Evolutionary conservation across 768 basidiomycete genomes (phyloP).

Genomic region (Rhodocollybia butyracea): DNA sequence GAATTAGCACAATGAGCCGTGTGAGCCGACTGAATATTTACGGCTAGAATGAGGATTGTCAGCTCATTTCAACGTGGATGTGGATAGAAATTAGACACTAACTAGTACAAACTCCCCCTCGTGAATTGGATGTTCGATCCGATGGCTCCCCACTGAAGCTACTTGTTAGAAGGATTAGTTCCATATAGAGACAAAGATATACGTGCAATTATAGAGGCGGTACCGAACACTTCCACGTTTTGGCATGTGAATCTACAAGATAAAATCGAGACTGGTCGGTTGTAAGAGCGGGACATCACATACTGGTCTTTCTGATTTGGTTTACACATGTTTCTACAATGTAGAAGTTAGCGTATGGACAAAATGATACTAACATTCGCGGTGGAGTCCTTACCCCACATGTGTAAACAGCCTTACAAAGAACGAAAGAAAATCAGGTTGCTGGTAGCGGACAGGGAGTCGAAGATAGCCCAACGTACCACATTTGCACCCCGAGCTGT

Average conservation of each 20-base stretch:
- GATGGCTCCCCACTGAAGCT: slow-evolving; percentile 40
- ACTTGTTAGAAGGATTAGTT: not conserved
- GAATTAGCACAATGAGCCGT: not conserved
- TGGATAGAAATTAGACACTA: slow-evolving; percentile 4
- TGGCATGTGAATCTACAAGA: slow-evolving; percentile 46
- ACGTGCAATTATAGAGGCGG: slow-evolving; percentile 62
- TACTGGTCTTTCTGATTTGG: slow-evolving; percentile 41
- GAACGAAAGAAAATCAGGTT: not conserved
- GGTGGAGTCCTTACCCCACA: slow-evolving; percentile 27
- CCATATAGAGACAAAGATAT: slow-evolving; percentile 12
- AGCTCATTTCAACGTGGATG: slow-evolving; percentile 26
- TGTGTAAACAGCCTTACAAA: slow-evolving; percentile 53
- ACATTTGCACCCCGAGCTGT: slow-evolving; percentile 61
- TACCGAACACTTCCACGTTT: slow-evolving; percentile 48
- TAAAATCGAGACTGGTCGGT: not conserved
- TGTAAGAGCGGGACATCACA: slow-evolving; percentile 13
- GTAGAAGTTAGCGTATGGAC: not conserved
- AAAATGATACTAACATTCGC: slow-evolving; percentile 13
- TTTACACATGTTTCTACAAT: slow-evolving; percentile 42
- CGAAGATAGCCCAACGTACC: slow-evolving; percentile 23
- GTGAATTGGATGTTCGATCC: slow-evolving; percentile 46
- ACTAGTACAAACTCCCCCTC: slow-evolving; percentile 40
- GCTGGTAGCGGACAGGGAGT: not conserved
- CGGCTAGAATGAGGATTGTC: slow-evolving; percentile 15
- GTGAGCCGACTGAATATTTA: slow-evolving; percentile 10